Conservation (phyloP, 768 basidiomycete genomes). For the Amanita pseudoporphyria region DNA sequence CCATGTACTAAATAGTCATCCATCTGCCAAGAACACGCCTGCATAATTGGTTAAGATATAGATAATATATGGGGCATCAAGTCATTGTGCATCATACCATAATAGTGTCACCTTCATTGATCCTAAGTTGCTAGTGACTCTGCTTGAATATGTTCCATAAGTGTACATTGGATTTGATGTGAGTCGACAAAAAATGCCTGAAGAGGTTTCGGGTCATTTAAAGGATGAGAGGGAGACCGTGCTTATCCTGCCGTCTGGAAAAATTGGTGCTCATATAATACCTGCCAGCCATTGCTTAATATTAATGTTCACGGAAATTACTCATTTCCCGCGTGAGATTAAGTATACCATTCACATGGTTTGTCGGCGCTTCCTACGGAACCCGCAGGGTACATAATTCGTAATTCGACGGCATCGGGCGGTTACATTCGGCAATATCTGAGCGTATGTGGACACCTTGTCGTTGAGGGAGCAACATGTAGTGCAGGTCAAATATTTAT, state of each 20-base stretch:
- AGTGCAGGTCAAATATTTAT: conserved; percentile 18
- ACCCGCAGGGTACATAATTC: conserved; percentile 19
- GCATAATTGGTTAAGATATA: too few species aligned
- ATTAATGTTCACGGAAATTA: conserved; percentile 23
- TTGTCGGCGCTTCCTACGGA: conserved; percentile 19
- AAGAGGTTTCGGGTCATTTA: conserved; percentile 21
- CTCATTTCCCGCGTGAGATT: conserved; percentile 16
- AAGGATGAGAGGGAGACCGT: conserved; percentile 19
- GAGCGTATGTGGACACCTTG: background rate
- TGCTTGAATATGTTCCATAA: too few species aligned
- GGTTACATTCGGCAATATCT: background rate
- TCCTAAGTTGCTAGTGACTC: too few species aligned
- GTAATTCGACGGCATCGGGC: conserved; percentile 13
- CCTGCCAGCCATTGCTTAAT: conserved; percentile 18
- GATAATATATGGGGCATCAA: too few species aligned
- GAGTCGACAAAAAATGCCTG: conserved; percentile 24
- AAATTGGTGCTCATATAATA: too few species aligned
- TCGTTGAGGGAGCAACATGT: conserved; percentile 11
- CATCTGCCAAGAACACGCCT: too few species aligned
- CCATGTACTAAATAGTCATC: too few species aligned
- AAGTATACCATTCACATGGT: conserved; percentile 16
- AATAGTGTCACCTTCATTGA: too few species aligned
- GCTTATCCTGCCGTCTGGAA: conserved; percentile 20
- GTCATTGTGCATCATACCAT: background rate
- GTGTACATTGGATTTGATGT: too few species aligned